Evolutionary conservation across 768 basidiomycete species (phyloP), one percentile per base, ranked within the genome.

Genomic region (Kwoniella bestiolae): DNA sequence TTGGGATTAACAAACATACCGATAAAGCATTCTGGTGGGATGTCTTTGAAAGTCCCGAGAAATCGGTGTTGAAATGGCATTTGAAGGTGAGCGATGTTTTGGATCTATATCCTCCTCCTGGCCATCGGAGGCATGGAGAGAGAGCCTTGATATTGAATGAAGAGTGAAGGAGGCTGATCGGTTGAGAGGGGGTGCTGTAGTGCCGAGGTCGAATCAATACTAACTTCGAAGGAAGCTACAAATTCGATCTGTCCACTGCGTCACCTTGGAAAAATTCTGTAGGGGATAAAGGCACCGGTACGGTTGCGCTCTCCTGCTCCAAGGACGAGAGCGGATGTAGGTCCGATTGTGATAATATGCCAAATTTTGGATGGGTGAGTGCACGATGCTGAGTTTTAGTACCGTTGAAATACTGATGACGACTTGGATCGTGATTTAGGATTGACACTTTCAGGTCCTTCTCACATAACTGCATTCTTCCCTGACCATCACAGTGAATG

Each of bases 1-100:
- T 51, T 21, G 25, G 25, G 3, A 31, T 28, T 4, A 29, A 51
- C 50, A 28, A 51, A 26, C 28, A 28, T 28, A 29, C 25, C 6
- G 50, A 51, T 11, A 25, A 51, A 51, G 50, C 26, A 51, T 23
- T 51, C 12, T 51, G 50, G 50, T 51, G 50, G 50, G 50, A 51
- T 28, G 21, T 21, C 12, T 51, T 51, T 29, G 50, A 51, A 29
- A 26, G 26, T 51, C 21, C 21, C 29, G 50, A 41, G 18, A 41
- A 26, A 25, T 25, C 50, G 3, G 26, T 26, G 28, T 3, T 29
- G 2, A 51, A 51, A 28, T 51, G 50, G 50, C 50, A 51, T 29
- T 11, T 51, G 2, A 51, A 51, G 14, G 50, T 51, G 8, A 4
- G 50, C 29, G 4, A 41, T 41, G 38, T 8, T 41, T 47, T 47